Percentiles rank a stretch among this genome's conserved stretches.
phyloP scores from a whole-genome alignment of 2,329 filamentous ascomycete species.

The Tolypocladium tropicale region DNA sequence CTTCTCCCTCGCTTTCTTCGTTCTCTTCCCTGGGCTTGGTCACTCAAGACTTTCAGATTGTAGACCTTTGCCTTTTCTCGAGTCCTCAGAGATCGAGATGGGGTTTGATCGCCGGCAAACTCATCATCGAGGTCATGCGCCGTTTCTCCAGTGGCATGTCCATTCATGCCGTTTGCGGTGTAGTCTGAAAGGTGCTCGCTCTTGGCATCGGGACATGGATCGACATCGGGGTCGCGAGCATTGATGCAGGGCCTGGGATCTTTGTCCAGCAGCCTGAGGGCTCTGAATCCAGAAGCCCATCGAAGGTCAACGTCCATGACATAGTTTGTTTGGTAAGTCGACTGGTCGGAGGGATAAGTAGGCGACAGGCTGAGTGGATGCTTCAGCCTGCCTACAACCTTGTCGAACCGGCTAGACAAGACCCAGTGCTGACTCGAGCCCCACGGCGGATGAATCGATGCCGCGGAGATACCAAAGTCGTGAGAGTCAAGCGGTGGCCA shows the following conservation, averaged over 20 bases:
- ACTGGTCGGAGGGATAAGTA: conserved; percentile 12
- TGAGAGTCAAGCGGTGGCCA: conserved; percentile 42
- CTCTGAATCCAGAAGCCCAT: conserved; percentile 32
- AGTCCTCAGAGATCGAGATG: conserved; percentile 38
- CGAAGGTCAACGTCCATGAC: conserved; percentile 37
- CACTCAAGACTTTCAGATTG: conserved; percentile 49
- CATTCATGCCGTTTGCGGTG: conserved; percentile 9
- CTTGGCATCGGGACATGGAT: conserved; percentile 12
- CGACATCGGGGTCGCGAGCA: conserved; percentile 24
- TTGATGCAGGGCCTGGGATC: conserved; percentile 34
- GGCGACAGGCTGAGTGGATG: conserved; percentile 20
- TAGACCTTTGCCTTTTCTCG: conserved; percentile 41
- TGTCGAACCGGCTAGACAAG: conserved; percentile 28
- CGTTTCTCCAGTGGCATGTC: conserved; percentile 15
- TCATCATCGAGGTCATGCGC: conserved; percentile 34
- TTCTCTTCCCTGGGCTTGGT: conserved; percentile 44
- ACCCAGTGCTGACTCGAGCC: conserved; percentile 22
- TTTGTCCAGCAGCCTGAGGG: conserved; percentile 24
- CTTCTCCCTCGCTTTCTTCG: conserved; percentile 27
- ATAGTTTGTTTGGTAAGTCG: conserved; percentile 28
- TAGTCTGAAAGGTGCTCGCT: conserved; percentile 11
- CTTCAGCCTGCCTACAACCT: conserved; percentile 31
- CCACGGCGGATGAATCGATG: conserved; percentile 9
- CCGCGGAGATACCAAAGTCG: conserved; percentile 17
- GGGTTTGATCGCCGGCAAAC: conserved; percentile 36